Evolutionary conservation across 2,329 filamentous ascomycete species (phyloP).

Genomic region (Pseudocercospora fuligena): DNA sequence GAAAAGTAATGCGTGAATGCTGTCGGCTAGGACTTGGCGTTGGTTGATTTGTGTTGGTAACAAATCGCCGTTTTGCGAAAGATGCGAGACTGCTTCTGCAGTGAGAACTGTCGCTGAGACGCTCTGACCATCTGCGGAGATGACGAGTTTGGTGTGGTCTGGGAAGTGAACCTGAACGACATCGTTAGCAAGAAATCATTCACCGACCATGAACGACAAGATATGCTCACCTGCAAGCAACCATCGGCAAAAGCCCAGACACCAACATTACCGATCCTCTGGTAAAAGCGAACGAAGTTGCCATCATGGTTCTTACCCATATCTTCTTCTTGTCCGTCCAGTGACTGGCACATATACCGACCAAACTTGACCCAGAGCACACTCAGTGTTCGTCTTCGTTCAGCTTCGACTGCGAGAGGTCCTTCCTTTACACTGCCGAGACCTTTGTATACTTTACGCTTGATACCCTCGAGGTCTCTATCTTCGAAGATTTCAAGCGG

Average conservation of each 20-base stretch:
- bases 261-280: conserved; percentile 78
- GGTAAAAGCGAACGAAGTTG: conserved; percentile 76
- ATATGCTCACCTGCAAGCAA: conserved; percentile 67
- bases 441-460: conserved; percentile 60
- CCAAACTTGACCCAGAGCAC: conserved; percentile 72
- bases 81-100: conserved; percentile 68
- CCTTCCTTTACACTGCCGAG: conserved; percentile 41
- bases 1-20: conserved; percentile 74
- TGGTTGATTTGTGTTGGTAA: conserved; percentile 71
- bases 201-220: conserved; percentile 8
- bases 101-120: conserved; percentile 80
- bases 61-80: conserved; percentile 64
- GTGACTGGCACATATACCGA: conserved; percentile 65
- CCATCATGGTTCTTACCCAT: conserved; percentile 39
- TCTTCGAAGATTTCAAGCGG: conserved; percentile 76
- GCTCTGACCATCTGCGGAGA: conserved; percentile 74
- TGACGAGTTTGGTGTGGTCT: conserved; percentile 82
- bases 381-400: conserved; percentile 60
- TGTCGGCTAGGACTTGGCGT: conserved; percentile 72
- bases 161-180: conserved; percentile 76
- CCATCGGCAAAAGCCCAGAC: conserved; percentile 83
- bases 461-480: conserved; percentile 66
- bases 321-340: conserved; percentile 51
- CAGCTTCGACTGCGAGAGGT: conserved; percentile 40
- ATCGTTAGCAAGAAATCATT: conserved; percentile 19